Percentiles rank a stretch among this genome's conserved stretches.
Evolutionary conservation across 2,329 filamentous ascomycete genomes (phyloP).

Genomic region (Exophiala viscosa): DNA sequence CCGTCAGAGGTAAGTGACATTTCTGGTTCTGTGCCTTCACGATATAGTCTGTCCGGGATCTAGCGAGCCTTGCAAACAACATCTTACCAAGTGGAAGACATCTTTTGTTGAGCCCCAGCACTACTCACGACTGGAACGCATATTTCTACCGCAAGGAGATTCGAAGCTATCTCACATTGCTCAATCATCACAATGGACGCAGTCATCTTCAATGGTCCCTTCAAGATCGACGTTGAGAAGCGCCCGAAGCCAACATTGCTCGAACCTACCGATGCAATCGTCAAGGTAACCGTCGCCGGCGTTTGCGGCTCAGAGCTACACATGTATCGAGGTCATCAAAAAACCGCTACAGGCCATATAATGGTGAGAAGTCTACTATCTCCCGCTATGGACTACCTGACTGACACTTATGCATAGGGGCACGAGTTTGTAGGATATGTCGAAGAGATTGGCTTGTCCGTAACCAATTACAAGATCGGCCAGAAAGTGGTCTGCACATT

Average conservation of each 20-base stretch:
- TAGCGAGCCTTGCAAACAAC: too few relatives aligned
- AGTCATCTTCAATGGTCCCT: constrained; percentile 78
- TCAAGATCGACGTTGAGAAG: constrained; percentile 71
- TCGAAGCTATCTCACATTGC: neutral
- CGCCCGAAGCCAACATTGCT: constrained; percentile 72
- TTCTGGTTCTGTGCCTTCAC: too few relatives aligned
- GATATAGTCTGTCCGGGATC: too few relatives aligned
- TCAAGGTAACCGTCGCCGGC: constrained; percentile 83
- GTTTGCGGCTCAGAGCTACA: constrained; percentile 88
- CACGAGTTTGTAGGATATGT: constrained; percentile 84
- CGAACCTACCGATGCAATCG: constrained; percentile 69
- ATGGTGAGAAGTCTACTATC: constrained; percentile 35
- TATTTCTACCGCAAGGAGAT: too few relatives aligned
- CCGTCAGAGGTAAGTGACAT: too few relatives aligned
- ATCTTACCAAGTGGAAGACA: too few relatives aligned
- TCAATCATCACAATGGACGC: constrained; percentile 67
- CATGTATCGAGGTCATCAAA: constrained; percentile 76
- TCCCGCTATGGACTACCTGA: neutral
- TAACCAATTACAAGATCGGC: constrained; percentile 66
- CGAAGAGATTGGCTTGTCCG: constrained; percentile 62
- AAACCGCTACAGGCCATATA: constrained; percentile 60
- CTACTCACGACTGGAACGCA: too few relatives aligned
- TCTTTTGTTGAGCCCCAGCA: too few relatives aligned
- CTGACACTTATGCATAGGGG: constrained; percentile 34
- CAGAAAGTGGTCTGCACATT: constrained; percentile 67